These are phyloP conservation scores for Stellera chamaejasme DNA, from an alignment of 345 rosid species.

Conservation along the genomic window DNA sequence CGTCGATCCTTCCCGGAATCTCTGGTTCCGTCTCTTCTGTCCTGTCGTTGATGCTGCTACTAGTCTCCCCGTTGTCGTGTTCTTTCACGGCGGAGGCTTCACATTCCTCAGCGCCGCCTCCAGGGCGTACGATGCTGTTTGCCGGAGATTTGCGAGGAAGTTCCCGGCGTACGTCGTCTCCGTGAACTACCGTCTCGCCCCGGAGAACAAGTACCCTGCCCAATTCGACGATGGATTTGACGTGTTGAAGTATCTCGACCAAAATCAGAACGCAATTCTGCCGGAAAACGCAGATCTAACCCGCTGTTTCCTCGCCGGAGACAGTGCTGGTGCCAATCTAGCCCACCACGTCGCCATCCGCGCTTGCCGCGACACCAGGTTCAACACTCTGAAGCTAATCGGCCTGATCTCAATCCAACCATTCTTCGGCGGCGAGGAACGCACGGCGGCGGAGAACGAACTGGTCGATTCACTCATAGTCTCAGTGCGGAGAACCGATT, in stretches of 20 bases:
- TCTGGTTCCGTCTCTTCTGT: conserved; percentile 71
- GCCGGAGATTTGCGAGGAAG: conserved; percentile 51
- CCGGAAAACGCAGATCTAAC: conserved; percentile 52
- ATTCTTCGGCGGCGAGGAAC: conserved; percentile 69
- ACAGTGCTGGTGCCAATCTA: conserved; percentile 75
- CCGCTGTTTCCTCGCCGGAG: conserved; percentile 61
- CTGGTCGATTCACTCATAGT: conserved; percentile 27
- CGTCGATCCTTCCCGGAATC: conserved; percentile 49
- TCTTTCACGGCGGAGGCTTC: conserved; percentile 93
- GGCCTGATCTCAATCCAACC: conserved; percentile 73
- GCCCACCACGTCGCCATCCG: conserved; percentile 67
- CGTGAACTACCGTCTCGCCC: conserved; percentile 70
- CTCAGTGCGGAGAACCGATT: conserved; percentile 38
- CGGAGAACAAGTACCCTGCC: conserved; percentile 64
- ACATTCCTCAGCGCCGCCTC: conserved; percentile 46
- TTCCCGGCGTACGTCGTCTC: conserved; percentile 54
- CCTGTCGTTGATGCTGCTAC: conserved; percentile 15
- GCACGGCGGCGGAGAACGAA: conserved; percentile 55
- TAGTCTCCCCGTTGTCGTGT: conserved; percentile 52
- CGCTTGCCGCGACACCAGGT: conserved; percentile 7
- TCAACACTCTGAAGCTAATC: conserved; percentile 22
- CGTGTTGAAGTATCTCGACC: conserved; percentile 44
- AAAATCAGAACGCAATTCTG: conserved; percentile 16
- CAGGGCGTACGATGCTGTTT: conserved; percentile 42
- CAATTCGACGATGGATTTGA: conserved; percentile 80